Conservation (phyloP, 1,284 basidiomycete species). For the Retiboletus fuscus region DNA sequence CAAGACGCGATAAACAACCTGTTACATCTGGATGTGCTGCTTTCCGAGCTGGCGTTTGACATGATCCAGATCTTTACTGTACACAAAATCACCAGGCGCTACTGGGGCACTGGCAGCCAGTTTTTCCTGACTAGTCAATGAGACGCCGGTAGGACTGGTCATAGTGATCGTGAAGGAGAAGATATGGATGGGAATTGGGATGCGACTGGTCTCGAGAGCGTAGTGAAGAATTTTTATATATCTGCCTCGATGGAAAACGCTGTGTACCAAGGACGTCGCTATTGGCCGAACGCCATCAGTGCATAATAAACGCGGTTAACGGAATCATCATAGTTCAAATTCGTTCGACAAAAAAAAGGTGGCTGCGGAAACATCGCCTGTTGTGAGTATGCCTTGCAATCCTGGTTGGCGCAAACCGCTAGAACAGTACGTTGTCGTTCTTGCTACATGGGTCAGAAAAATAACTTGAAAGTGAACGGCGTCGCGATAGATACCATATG, state of each 20-base stretch:
- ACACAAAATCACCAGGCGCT: conserved; percentile 30
- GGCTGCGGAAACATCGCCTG: neutral
- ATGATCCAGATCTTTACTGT: conserved; percentile 34
- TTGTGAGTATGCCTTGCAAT: neutral
- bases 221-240: neutral
- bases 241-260: neutral
- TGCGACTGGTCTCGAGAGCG: neutral
- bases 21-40: conserved; percentile 46
- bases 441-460: neutral
- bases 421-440: neutral
- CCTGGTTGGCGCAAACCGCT: neutral
- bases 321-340: no score
- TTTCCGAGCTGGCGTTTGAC: conserved; percentile 42
- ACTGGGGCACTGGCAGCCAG: neutral
- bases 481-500: no score
- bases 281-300: no score
- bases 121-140: conserved; percentile 10
- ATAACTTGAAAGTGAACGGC: no score
- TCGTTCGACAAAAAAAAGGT: no score
- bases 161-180: neutral
- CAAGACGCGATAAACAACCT: neutral
- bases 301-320: no score
- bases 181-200: neutral
- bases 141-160: neutral
- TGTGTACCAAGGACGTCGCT: no score